phyloP scores from a whole-genome alignment of 495 filamentous ascomycete genomes.

The Aspergillus cavernicola region DNA sequence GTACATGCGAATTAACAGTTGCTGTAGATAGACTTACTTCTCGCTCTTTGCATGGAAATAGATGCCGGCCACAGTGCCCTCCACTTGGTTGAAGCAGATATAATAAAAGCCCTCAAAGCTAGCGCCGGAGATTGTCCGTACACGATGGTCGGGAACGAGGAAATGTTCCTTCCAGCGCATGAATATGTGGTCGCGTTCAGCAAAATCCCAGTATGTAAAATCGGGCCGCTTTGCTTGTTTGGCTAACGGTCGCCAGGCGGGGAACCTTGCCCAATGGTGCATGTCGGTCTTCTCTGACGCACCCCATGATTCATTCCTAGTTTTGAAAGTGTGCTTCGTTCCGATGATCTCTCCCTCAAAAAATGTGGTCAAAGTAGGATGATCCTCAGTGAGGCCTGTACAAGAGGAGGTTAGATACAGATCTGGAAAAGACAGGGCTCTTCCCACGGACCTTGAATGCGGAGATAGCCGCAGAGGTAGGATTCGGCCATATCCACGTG shows the following conservation, averaged over 20 bases:
- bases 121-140: constrained; percentile 83
- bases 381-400: constrained; percentile 86
- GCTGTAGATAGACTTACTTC: constrained; percentile 58
- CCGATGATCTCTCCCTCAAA: constrained; percentile 99
- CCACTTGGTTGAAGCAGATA: constrained; percentile 94
- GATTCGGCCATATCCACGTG: constrained; percentile 94
- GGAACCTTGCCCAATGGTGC: constrained; percentile 90
- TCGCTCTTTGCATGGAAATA: constrained; percentile 99
- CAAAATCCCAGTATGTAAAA: constrained; percentile 62
- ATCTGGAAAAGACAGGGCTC: not conserved
- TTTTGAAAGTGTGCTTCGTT: constrained; percentile 88
- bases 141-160: constrained; percentile 90
- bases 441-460: constrained; percentile 77
- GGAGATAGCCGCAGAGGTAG: constrained; percentile 91
- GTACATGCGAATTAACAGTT: not conserved
- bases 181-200: constrained; percentile 86
- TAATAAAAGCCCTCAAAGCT: constrained; percentile 99
- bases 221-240: constrained; percentile 76
- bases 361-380: constrained; percentile 94
- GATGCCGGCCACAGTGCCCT: constrained; percentile 81
- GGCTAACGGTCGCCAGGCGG: constrained; percentile 74
- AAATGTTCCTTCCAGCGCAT: constrained; percentile 99
- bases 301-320: constrained; percentile 86
- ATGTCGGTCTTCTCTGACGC: constrained; percentile 89
- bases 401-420: constrained; percentile 17